phyloP scores from a whole-genome alignment of 2,329 filamentous ascomycete genomes.

The Fusarium napiforme region DNA sequence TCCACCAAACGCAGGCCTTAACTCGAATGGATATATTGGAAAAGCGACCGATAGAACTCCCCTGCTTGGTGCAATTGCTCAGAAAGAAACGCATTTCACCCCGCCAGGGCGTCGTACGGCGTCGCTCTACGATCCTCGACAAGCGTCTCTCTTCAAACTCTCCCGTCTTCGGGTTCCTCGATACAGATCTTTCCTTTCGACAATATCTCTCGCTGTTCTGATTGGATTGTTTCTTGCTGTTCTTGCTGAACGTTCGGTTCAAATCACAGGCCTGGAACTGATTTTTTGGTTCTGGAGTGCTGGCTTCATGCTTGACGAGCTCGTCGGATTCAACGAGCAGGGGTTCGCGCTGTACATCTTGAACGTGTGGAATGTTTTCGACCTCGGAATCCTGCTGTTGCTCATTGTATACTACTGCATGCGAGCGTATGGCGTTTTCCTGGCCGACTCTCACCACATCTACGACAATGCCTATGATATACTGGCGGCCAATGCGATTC shows the following conservation, averaged over 20 bases:
- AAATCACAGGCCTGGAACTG: conserved; percentile 86
- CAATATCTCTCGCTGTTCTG: conserved; percentile 84
- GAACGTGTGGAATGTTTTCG: conserved; percentile 98
- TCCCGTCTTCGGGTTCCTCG: conserved; percentile 90
- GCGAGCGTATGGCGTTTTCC: conserved; percentile 85
- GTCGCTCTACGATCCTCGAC: conserved; percentile 87
- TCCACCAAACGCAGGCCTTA: conserved; percentile 41
- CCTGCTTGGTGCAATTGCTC: conserved; percentile 55
- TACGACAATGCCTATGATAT: conserved; percentile 92
- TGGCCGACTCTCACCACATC: conserved; percentile 78
- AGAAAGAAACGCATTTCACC: conserved; percentile 48
- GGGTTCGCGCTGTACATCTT: conserved; percentile 96
- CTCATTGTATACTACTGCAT: conserved; percentile 91
- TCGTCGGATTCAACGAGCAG: conserved; percentile 96
- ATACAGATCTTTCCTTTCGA: conserved; percentile 91
- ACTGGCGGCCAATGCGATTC: conserved; percentile 88
- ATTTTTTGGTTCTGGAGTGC: conserved; percentile 98
- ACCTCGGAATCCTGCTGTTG: conserved; percentile 86
- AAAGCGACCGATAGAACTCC: conserved; percentile 62
- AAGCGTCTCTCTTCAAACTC: conserved; percentile 91
- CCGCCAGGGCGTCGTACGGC: conserved; percentile 75
- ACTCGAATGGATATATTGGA: conserved; percentile 40
- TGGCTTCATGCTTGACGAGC: conserved; percentile 95
- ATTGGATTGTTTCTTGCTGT: conserved; percentile 88
- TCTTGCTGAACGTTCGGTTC: conserved; percentile 76